phyloP scores from a whole-genome alignment of 129 eudicot species.

The Cynara cardunculus region DNA sequence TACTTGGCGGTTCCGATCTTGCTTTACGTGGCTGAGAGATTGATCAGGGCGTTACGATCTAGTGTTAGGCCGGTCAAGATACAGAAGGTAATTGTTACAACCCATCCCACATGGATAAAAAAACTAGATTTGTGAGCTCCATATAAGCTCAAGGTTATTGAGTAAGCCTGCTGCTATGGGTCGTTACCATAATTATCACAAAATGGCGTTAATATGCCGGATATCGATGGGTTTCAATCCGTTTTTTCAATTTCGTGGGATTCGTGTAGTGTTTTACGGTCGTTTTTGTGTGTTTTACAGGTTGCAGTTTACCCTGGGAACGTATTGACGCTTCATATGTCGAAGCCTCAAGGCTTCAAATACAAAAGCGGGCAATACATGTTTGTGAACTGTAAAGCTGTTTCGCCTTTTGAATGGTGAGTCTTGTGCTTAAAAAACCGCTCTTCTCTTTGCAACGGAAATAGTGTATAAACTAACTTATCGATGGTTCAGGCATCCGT shows the following conservation, averaged over 20 bases:
- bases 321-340: slow-evolving; percentile 56
- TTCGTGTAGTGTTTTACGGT: neutral
- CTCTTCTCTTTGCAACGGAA: neutral
- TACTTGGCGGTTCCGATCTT: slow-evolving; percentile 51
- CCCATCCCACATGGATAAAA: neutral
- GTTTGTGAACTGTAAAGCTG: slow-evolving; percentile 52
- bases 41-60: slow-evolving; percentile 44
- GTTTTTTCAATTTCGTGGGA: neutral
- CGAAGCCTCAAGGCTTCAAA: slow-evolving; percentile 44
- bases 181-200: neutral
- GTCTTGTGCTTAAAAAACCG: neutral
- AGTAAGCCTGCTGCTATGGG: neutral
- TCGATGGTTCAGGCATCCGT: slow-evolving; percentile 49
- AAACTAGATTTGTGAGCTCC: neutral
- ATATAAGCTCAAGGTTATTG: neutral
- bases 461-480: neutral
- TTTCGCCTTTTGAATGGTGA: slow-evolving; percentile 56
- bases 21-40: slow-evolving; percentile 46
- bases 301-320: slow-evolving; percentile 58
- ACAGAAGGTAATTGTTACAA: slow-evolving; percentile 35
- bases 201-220: neutral
- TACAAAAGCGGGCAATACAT: slow-evolving; percentile 61
- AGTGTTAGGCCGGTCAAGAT: slow-evolving; percentile 46
- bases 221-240: neutral
- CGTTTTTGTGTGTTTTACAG: slow-evolving; percentile 8